Percentiles rank a stretch among this genome's conserved stretches.
phyloP scores from a whole-genome alignment of 1,139 yeast genomes.

The Suhomyces guaymorum region DNA sequence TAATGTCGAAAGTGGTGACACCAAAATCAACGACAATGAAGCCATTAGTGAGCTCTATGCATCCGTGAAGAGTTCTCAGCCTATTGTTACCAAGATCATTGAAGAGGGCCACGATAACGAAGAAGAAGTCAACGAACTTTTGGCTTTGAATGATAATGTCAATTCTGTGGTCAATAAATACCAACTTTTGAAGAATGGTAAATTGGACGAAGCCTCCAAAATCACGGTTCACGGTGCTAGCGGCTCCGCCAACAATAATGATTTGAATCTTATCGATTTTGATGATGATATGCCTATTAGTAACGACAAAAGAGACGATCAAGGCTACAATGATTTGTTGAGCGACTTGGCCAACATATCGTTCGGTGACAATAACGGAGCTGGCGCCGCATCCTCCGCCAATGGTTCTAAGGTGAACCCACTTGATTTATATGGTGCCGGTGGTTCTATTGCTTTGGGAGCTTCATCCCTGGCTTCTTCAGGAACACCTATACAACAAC shows the following conservation, averaged over 20 bases:
- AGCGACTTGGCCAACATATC: conserved; percentile 70
- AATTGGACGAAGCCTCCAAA: conserved; percentile 58
- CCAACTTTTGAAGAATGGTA: conserved; percentile 65
- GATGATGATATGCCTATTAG: conserved; percentile 50
- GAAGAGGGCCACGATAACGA: conserved; percentile 71
- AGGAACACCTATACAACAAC: conserved; percentile 13
- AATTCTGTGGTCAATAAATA: conserved; percentile 70
- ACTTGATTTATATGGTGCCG: conserved; percentile 47
- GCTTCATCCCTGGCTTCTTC: conserved; percentile 18
- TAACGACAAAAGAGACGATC: conserved; percentile 44
- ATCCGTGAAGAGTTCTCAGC: conserved; percentile 80
- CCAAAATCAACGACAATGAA: conserved; percentile 57
- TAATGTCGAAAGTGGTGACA: conserved; percentile 51
- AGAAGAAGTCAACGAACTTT: conserved; percentile 63
- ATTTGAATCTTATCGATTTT: conserved; percentile 73
- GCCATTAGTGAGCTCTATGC: conserved; percentile 78
- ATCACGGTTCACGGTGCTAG: conserved; percentile 43
- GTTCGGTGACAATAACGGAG: conserved; percentile 31
- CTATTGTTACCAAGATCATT: conserved; percentile 81
- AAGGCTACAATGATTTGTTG: conserved; percentile 63
- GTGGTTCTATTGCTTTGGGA: conserved; percentile 48
- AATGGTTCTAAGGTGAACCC: conserved; percentile 31
- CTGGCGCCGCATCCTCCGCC: conserved; percentile 17
- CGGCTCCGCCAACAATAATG: conserved; percentile 39
- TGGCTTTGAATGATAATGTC: conserved; percentile 74